Conservation (phyloP, 2,329 filamentous ascomycete genomes). For the Taxawa tesnikishii region DNA sequence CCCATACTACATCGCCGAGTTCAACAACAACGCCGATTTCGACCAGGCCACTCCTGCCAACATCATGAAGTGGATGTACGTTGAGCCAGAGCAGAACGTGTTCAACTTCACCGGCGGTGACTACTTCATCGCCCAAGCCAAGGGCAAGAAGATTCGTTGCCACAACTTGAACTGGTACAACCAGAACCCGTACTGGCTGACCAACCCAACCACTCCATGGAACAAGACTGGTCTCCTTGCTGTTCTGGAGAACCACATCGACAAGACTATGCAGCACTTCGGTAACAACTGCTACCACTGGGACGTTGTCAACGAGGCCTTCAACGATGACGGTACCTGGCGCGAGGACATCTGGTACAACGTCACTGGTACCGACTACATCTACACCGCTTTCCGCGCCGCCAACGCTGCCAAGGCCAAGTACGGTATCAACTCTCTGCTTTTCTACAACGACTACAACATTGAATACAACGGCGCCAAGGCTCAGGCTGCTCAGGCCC, state of each 20-base stretch:
- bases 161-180: slow-evolving; percentile 47
- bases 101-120: slow-evolving; percentile 51
- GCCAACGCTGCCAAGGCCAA: slow-evolving; percentile 41
- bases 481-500: slow-evolving; percentile 18
- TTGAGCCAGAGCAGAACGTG: slow-evolving; percentile 41
- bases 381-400: slow-evolving; percentile 45
- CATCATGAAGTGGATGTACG: slow-evolving; percentile 51
- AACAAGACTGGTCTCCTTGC: slow-evolving; percentile 44
- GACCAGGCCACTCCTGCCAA: slow-evolving; percentile 55
- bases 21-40: slow-evolving; percentile 45
- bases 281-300: slow-evolving; percentile 49
- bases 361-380: slow-evolving; percentile 44
- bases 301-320: slow-evolving; percentile 55
- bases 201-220: slow-evolving; percentile 33
- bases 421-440: slow-evolving; percentile 42
- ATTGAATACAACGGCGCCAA: slow-evolving; percentile 45
- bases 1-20: slow-evolving; percentile 40
- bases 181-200: slow-evolving; percentile 43
- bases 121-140: slow-evolving; percentile 26
- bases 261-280: slow-evolving; percentile 45
- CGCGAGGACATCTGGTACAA: slow-evolving; percentile 42
- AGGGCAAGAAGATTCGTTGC: slow-evolving; percentile 43
- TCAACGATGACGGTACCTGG: slow-evolving; percentile 45
- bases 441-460: slow-evolving; percentile 55
- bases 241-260: slow-evolving; percentile 49